Evolutionary conservation across 768 basidiomycete species (phyloP).

Genomic region (Phylloporus sp.): DNA sequence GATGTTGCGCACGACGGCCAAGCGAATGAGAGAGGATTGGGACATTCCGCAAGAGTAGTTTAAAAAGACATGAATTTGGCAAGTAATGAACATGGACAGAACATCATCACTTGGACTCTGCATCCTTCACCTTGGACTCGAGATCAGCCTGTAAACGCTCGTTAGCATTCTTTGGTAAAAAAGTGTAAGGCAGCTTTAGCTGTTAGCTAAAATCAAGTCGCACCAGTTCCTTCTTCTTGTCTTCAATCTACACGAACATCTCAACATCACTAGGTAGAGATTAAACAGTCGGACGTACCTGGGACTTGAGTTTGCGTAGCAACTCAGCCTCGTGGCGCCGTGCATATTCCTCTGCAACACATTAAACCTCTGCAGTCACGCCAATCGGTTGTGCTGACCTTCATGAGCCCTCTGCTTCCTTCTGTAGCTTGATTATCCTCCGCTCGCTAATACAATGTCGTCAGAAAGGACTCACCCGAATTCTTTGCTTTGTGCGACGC

Average conservation of each 20-base stretch:
- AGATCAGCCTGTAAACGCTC: conserved; percentile 24
- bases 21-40: conserved; percentile 14
- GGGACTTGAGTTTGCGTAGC: conserved; percentile 52
- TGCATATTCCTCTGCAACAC: conserved; percentile 55
- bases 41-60: conserved; percentile 4
- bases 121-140: conserved; percentile 26
- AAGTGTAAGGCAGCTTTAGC: conserved; percentile 13
- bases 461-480: conserved; percentile 47
- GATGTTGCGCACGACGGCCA: conserved; percentile 24
- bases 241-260: conserved; percentile 21
- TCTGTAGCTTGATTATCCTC: conserved; percentile 34
- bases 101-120: conserved; percentile 19
- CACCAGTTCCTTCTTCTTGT: conserved; percentile 32
- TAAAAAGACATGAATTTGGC: not conserved
- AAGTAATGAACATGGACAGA: no score
- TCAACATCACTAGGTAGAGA: not conserved
- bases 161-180: conserved; percentile 12
- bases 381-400: conserved; percentile 31
- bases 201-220: conserved; percentile 15
- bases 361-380: not conserved
- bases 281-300: conserved; percentile 37
- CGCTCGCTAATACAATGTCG: not conserved
- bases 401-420: conserved; percentile 75
- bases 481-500: conserved; percentile 56
- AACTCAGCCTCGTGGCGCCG: conserved; percentile 55